phyloP scores from a whole-genome alignment of 2,329 filamentous ascomycete species.

The Lojkania enalia region DNA sequence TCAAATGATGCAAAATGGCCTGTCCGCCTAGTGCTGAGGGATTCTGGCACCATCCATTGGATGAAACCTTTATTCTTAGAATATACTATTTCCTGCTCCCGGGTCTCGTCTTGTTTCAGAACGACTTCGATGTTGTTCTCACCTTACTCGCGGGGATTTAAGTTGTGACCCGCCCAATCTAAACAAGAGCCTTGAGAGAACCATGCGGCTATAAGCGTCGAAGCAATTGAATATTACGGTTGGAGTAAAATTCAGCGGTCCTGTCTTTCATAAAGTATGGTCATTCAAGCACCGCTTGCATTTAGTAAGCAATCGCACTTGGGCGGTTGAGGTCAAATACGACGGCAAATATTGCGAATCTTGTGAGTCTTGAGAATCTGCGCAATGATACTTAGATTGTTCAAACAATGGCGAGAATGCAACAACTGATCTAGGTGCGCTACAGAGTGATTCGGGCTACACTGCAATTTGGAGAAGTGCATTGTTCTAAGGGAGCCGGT shows the following conservation, averaged over 20 bases:
- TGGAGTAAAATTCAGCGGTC: slow-evolving; percentile 52
- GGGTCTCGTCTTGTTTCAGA: slow-evolving; percentile 68
- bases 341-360: slow-evolving; percentile 89
- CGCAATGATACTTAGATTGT: slow-evolving; percentile 73
- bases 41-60: slow-evolving; percentile 70
- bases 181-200: slow-evolving; percentile 31
- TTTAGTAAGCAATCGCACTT: slow-evolving; percentile 61
- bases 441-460: slow-evolving; percentile 68
- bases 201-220: slow-evolving; percentile 45
- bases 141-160: slow-evolving; percentile 54
- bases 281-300: slow-evolving; percentile 72
- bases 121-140: slow-evolving; percentile 67
- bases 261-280: slow-evolving; percentile 50
- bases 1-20: slow-evolving; percentile 86
- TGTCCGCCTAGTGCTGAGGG: slow-evolving; percentile 77
- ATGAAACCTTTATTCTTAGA: slow-evolving; percentile 59
- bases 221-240: slow-evolving; percentile 43
- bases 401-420: slow-evolving; percentile 93
- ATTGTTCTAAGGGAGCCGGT: slow-evolving; percentile 85
- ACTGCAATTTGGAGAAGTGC: slow-evolving; percentile 68
- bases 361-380: slow-evolving; percentile 67
- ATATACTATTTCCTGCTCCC: slow-evolving; percentile 72
- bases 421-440: slow-evolving; percentile 66
- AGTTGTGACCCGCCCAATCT: slow-evolving; percentile 44
- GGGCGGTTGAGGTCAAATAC: slow-evolving; percentile 80